phyloP scores from a whole-genome alignment of 2,329 filamentous ascomycete genomes.

The Pseudogymnoascus sp. region DNA sequence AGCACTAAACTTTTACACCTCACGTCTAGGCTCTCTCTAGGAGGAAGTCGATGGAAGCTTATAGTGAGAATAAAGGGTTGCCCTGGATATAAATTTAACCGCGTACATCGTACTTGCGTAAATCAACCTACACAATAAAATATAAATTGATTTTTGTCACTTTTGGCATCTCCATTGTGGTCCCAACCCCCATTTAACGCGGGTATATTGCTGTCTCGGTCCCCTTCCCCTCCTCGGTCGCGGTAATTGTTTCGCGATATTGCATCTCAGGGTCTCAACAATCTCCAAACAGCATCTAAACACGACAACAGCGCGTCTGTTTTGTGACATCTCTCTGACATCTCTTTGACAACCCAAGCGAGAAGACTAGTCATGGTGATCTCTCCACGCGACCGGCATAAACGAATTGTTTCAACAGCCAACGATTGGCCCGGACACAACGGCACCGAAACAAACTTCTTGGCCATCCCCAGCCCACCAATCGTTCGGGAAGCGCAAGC shows the following conservation, averaged over 20 bases:
- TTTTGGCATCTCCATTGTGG: not conserved
- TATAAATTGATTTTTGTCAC: not conserved
- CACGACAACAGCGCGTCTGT: slow-evolving; percentile 8
- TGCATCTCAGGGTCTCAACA: not conserved
- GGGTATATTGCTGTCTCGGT: not conserved
- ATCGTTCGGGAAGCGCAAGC: not conserved
- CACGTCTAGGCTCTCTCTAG: too few relatives aligned
- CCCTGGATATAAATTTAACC: too few relatives aligned
- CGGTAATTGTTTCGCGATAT: not conserved
- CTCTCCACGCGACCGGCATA: not conserved
- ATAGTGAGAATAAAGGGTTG: not conserved
- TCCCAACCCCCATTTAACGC: not conserved
- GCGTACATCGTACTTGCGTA: too few relatives aligned
- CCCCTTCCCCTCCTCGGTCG: not conserved
- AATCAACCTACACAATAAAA: too few relatives aligned
- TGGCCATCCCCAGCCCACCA: not conserved
- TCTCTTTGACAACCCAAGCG: not conserved
- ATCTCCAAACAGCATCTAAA: not conserved
- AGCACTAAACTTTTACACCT: too few relatives aligned
- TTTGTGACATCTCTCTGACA: not conserved
- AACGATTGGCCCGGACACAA: slow-evolving; percentile 1
- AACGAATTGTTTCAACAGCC: slow-evolving; percentile 5
- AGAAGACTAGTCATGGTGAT: not conserved
- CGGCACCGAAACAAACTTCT: not conserved
- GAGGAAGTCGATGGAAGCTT: not conserved